Percentiles rank a stretch among this genome's conserved stretches.
phyloP scores from a whole-genome alignment of 116 monocot species.

The Phalaenopsis hybrid region DNA sequence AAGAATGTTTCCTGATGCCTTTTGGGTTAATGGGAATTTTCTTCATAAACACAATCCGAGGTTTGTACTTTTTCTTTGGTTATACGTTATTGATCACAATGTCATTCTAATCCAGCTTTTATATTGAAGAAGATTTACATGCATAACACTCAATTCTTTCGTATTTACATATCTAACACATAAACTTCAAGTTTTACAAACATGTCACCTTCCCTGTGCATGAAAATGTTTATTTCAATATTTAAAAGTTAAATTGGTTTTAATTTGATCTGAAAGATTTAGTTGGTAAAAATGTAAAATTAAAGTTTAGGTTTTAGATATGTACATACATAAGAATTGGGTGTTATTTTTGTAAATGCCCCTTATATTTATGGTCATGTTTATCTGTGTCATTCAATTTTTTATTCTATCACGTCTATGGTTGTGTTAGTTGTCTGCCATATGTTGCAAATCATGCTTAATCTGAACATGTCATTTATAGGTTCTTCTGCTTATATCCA shows the following conservation, averaged over 20 bases:
- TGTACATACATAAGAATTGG: no score
- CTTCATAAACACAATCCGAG: slow-evolving; percentile 95
- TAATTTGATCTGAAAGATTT: no score
- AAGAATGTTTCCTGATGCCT: slow-evolving; percentile 89
- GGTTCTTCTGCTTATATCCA: not conserved
- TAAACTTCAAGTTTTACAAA: no score
- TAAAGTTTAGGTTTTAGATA: no score
- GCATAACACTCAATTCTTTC: no score
- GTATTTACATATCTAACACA: no score
- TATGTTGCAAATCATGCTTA: not conserved
- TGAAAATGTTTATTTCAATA: no score
- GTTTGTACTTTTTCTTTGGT: slow-evolving; percentile 20
- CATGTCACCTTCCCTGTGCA: no score
- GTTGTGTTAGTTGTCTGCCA: not conserved
- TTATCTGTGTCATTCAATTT: not conserved
- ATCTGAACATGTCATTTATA: not conserved
- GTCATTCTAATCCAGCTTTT: not conserved
- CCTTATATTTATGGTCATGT: not conserved
- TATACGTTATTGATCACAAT: not conserved
- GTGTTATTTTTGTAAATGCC: no score
- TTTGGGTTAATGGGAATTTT: slow-evolving; percentile 80
- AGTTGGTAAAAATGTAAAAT: no score
- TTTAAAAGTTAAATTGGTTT: no score
- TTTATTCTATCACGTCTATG: not conserved
- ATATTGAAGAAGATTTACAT: no score